A percentile compares a stretch with the other conserved stretches of the same genome.
Evolutionary conservation across 1,139 yeast genomes (phyloP).

Genomic region (Diutina catenulata): DNA sequence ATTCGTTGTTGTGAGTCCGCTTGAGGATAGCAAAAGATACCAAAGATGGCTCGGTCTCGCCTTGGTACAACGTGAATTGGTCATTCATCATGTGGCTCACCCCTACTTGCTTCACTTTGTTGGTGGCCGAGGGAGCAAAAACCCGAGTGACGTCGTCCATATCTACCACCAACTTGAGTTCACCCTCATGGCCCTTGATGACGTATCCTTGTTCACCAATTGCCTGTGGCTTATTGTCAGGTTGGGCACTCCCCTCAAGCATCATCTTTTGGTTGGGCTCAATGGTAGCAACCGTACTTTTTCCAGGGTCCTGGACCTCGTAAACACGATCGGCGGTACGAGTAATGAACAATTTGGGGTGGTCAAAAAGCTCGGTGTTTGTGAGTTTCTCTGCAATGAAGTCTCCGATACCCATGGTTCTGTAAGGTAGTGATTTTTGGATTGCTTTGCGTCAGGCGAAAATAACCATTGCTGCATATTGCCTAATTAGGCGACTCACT

Average conservation of each 20-base stretch:
- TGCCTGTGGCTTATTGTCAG: too few relatives aligned
- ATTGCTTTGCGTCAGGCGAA: too few relatives aligned
- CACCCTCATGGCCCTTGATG: not conserved
- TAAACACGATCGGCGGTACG: not conserved
- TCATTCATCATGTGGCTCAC: conserved; percentile 81
- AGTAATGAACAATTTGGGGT: not conserved
- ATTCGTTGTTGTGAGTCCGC: not conserved
- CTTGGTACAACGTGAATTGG: conserved; percentile 75
- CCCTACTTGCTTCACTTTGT: not conserved
- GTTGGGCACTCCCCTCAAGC: not conserved
- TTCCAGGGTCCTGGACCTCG: not conserved
- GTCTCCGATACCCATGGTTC: too few relatives aligned
- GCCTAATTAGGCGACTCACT: too few relatives aligned
- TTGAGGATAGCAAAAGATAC: not conserved
- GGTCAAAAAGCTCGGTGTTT: not conserved
- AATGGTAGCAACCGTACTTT: not conserved
- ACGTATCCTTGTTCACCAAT: not conserved
- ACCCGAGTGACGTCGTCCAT: not conserved
- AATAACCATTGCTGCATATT: too few relatives aligned
- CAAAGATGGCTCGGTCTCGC: not conserved
- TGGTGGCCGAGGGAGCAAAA: not conserved
- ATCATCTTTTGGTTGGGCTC: not conserved
- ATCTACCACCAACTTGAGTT: not conserved
- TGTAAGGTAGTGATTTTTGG: too few relatives aligned
- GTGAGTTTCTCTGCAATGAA: not conserved